Evolutionary conservation across 805 yeast species (phyloP), one percentile per base, ranked within the genome.

Genomic region (Kodamaea lidongshanica): DNA sequence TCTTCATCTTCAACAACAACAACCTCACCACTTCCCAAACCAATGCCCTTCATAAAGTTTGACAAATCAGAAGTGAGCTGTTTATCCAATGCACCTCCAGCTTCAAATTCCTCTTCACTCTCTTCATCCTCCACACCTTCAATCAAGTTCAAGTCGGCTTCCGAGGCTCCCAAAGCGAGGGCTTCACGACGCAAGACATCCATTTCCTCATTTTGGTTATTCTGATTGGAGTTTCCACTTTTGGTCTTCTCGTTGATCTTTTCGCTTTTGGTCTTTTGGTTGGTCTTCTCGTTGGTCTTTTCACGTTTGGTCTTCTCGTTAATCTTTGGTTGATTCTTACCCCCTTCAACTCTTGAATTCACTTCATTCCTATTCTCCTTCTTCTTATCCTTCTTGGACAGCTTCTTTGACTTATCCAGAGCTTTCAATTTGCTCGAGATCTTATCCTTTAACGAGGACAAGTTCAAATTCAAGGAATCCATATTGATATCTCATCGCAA

Each of bases 151-250:
- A 88, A 50, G 52, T 87, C 96, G 13, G 77, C 88, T 42, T 83
- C 92, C 10, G 85, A 70, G 12, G 96, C 97, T 19, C 96, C 96
- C 16, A 88, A 58, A 13, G 77, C 78, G 9, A 78, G 52, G 3
- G 94, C 94, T 58, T 81, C 94, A 37, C 77, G 73, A 42, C 81
- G 76, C 28, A 84, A 52, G 2, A 61, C 35, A 3, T 60, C 70
- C n/a, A 35, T 48, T 12, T 36, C 38, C 7, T 19, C 21, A 8
- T 8, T 8, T 8, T 19, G 21, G n/a, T 8, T 8, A 19, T 8
- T n/a, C 21, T 19, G 10, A 8, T 19, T 19, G n/a, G 21, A 19
- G 21, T 8, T 8, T 19, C 21, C 21, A n/a, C 10, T n/a, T n/a
- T n/a, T n/a, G n/a, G n/a, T 40, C 35, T 6, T 37, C 43, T 2